These are phyloP conservation scores for Aegilops bicornis DNA, from an alignment of 176 grass and related monocot species.

Conservation along the genomic window DNA sequence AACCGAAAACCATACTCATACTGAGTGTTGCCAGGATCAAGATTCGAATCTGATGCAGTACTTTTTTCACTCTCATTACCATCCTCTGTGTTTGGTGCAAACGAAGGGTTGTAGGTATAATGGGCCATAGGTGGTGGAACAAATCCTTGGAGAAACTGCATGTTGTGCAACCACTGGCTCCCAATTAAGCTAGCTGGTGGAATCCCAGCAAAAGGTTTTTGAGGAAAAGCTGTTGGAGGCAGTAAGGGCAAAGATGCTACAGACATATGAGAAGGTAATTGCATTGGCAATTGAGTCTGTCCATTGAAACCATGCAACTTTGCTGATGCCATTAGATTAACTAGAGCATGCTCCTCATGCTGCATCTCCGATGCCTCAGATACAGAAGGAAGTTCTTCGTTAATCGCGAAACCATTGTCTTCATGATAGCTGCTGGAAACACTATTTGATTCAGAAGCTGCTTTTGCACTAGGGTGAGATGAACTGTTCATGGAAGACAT, in stretches of 20 bases:
- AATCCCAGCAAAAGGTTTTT: constrained; percentile 58
- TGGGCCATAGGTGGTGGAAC: constrained; percentile 52
- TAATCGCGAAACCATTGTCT: constrained; percentile 57
- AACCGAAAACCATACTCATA: constrained; percentile 46
- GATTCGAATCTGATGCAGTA: constrained; percentile 35
- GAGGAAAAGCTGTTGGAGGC: constrained; percentile 47
- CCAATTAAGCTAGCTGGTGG: constrained; percentile 53
- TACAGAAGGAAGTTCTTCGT: constrained; percentile 73
- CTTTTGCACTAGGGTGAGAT: constrained; percentile 51
- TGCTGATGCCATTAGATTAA: constrained; percentile 68
- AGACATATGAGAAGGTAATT: constrained; percentile 51
- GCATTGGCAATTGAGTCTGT: constrained; percentile 62
- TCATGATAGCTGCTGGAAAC: constrained; percentile 62
- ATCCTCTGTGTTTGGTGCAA: constrained; percentile 48
- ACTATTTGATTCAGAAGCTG: constrained; percentile 69
- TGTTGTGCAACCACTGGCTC: constrained; percentile 50
- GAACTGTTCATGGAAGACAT: constrained; percentile 46
- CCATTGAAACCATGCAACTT: constrained; percentile 76
- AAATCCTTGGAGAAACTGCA: constrained; percentile 63
- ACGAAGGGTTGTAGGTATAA: constrained; percentile 45
- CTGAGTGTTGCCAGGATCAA: constrained; percentile 40
- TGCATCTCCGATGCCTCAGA: constrained; percentile 63
- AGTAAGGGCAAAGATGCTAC: constrained; percentile 46
- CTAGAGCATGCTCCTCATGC: constrained; percentile 69
- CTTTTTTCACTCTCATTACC: constrained; percentile 39